These are phyloP conservation scores for Sedum album DNA, from an alignment of 164 flowering plant species.

Conservation along the genomic window DNA sequence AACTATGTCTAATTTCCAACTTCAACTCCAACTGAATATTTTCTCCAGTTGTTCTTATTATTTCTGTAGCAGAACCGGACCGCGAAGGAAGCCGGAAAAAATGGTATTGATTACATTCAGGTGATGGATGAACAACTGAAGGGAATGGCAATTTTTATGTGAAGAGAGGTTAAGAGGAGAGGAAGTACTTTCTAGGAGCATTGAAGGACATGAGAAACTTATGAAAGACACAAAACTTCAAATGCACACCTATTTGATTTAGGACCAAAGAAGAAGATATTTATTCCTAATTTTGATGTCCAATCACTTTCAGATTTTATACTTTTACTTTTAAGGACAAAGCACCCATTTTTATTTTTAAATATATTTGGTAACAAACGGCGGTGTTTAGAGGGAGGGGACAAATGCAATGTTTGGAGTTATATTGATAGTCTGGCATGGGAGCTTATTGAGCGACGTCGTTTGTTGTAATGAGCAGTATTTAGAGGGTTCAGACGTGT, in stretches of 20 bases:
- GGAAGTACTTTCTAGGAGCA: background rate
- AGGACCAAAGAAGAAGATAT: background rate
- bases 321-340: no score
- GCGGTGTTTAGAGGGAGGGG: no score
- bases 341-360: no score
- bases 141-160: background rate
- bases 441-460: no score
- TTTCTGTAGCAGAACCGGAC: conserved; percentile 17
- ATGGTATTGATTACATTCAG: conserved; percentile 19
- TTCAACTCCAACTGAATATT: background rate
- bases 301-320: no score
- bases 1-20: background rate
- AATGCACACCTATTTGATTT: background rate
- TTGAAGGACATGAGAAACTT: background rate
- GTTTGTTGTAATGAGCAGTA: no score
- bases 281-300: background rate
- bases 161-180: background rate
- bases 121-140: background rate
- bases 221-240: background rate
- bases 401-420: no score
- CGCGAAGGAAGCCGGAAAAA: conserved; percentile 24
- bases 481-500: no score
- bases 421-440: no score
- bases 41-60: conserved; percentile 2
- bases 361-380: no score